These are phyloP conservation scores for Tephrocybe sp. DNA, from an alignment of 768 basidiomycete species.

Conservation along the genomic window DNA sequence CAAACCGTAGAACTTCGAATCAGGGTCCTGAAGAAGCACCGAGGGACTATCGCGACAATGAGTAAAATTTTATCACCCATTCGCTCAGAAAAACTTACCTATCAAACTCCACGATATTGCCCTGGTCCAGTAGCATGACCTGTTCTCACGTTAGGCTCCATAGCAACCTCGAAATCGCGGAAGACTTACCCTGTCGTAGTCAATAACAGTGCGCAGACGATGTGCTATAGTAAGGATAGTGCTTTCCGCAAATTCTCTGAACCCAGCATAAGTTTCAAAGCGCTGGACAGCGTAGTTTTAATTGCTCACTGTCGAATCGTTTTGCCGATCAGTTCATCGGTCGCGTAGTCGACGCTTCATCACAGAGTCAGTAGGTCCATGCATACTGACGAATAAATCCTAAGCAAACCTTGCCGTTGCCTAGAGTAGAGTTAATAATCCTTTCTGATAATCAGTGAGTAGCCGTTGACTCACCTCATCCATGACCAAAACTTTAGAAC, in stretches of 20 bases:
- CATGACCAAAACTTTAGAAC: slow-evolving; percentile 76
- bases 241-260: slow-evolving; percentile 73
- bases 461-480: slow-evolving; percentile 54
- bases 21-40: slow-evolving; percentile 48
- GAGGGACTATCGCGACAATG: slow-evolving; percentile 38
- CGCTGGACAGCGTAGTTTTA: background rate
- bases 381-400: background rate
- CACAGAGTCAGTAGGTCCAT: slow-evolving; percentile 7
- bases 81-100: slow-evolving; percentile 27
- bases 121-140: slow-evolving; percentile 79
- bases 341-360: slow-evolving; percentile 78
- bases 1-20: slow-evolving; percentile 61
- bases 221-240: slow-evolving; percentile 86
- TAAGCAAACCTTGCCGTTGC: slow-evolving; percentile 61
- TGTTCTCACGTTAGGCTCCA: slow-evolving; percentile 21
- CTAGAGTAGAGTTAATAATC: slow-evolving; percentile 27
- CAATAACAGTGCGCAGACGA: slow-evolving; percentile 74
- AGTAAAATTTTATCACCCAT: background rate
- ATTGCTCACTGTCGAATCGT: slow-evolving; percentile 71
- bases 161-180: background rate
- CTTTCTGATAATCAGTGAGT: background rate
- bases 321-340: slow-evolving; percentile 82
- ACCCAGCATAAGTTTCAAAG: background rate
- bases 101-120: slow-evolving; percentile 76
- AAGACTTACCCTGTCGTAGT: slow-evolving; percentile 73